Percentiles rank a stretch among this genome's conserved stretches.
Evolutionary conservation across 2,329 filamentous ascomycete species (phyloP).

Genomic region (Neodidymelliopsis sp.): DNA sequence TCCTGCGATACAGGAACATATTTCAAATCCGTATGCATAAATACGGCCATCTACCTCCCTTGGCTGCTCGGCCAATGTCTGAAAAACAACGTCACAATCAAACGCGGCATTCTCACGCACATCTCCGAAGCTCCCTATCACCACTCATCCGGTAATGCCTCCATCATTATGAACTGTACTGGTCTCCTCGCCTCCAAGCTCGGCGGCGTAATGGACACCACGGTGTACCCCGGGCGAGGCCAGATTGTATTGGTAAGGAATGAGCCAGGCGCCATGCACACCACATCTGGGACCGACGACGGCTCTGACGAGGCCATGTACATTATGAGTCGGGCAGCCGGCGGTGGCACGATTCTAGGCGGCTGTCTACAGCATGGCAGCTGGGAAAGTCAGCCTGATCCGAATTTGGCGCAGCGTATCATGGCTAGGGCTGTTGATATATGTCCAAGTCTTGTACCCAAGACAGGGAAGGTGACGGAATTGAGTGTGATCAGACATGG

Average conservation of each 20-base stretch:
- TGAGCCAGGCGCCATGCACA: slow-evolving; percentile 73
- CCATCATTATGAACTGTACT: slow-evolving; percentile 84
- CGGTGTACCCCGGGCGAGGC: slow-evolving; percentile 78
- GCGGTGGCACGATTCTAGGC: slow-evolving; percentile 83
- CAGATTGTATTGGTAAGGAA: slow-evolving; percentile 88
- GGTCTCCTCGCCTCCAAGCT: slow-evolving; percentile 78
- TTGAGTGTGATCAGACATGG: slow-evolving; percentile 78
- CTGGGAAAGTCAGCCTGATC: slow-evolving; percentile 82
- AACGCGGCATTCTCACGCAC: slow-evolving; percentile 62
- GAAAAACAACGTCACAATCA: slow-evolving; percentile 70
- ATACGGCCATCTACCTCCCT: slow-evolving; percentile 84
- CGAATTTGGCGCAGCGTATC: slow-evolving; percentile 80
- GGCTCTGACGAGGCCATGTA: slow-evolving; percentile 77
- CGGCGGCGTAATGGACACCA: slow-evolving; percentile 79
- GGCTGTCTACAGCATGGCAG: slow-evolving; percentile 81
- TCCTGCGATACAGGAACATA: slow-evolving; percentile 75
- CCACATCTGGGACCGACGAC: slow-evolving; percentile 76
- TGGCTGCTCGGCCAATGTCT: slow-evolving; percentile 85
- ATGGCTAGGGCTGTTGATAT: slow-evolving; percentile 77
- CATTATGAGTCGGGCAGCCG: slow-evolving; percentile 79
- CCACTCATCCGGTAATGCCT: slow-evolving; percentile 64
- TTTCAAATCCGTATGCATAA: slow-evolving; percentile 90
- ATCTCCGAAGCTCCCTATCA: slow-evolving; percentile 73
- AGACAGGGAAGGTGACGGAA: slow-evolving; percentile 72
- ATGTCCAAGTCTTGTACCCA: slow-evolving; percentile 67